Percentiles rank a stretch among this genome's conserved stretches.
These are phyloP conservation scores for Geotrichum reessii DNA, from an alignment of 1,139 yeast genomes.

Conservation along the genomic window DNA sequence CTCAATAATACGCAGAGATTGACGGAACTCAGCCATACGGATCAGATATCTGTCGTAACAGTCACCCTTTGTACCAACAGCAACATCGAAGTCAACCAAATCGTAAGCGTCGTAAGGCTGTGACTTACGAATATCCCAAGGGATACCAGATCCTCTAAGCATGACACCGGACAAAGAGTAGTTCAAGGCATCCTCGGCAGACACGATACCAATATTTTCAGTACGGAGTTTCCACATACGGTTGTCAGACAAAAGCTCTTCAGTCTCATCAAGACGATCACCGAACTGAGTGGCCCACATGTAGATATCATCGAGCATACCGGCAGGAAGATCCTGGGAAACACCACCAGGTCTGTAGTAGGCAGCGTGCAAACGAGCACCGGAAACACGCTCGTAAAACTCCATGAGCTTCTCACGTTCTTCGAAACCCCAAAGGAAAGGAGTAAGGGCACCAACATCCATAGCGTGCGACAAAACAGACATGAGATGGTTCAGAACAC, in stretches of 20 bases:
- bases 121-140: slow-evolving; percentile 78
- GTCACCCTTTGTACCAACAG: slow-evolving; percentile 85
- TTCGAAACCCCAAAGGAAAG: slow-evolving; percentile 92
- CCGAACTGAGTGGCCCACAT: slow-evolving; percentile 98
- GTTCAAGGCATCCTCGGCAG: slow-evolving; percentile 84
- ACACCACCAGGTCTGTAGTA: slow-evolving; percentile 93
- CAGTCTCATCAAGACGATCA: slow-evolving; percentile 86
- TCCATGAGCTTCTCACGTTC: slow-evolving; percentile 93
- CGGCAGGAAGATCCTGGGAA: slow-evolving; percentile 80
- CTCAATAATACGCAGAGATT: slow-evolving; percentile 79
- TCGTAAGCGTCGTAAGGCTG: slow-evolving; percentile 92
- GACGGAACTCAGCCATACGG: slow-evolving; percentile 91
- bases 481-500: slow-evolving; percentile 81
- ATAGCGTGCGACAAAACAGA: slow-evolving; percentile 82
- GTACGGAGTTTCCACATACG: slow-evolving; percentile 93
- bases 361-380: slow-evolving; percentile 85
- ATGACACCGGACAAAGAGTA: slow-evolving; percentile 79
- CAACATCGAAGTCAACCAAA: slow-evolving; percentile 75
- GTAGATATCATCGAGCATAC: slow-evolving; percentile 80
- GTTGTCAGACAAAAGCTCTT: slow-evolving; percentile 83
- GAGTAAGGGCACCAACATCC: slow-evolving; percentile 94
- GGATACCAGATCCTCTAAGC: slow-evolving; percentile 88
- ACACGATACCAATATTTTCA: slow-evolving; percentile 67
- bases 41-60: slow-evolving; percentile 84
- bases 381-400: slow-evolving; percentile 84